Percentiles rank a stretch among this genome's conserved stretches.
Conservation (phyloP, 164 flowering plant genomes). For the Macadamia integrifolia region DNA sequence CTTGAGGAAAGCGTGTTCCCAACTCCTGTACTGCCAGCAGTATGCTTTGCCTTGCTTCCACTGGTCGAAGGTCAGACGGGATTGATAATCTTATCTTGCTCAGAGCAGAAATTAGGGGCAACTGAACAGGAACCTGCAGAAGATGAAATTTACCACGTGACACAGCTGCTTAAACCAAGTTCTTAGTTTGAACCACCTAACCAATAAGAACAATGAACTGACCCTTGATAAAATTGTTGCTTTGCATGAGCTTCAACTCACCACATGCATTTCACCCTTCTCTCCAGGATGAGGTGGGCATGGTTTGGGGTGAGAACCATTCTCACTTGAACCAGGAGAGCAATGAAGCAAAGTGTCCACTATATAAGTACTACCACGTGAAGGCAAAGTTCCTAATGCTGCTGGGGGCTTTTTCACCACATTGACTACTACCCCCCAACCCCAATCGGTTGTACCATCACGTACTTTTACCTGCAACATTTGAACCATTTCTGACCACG, state of each 20-base stretch:
- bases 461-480: constrained; percentile 68
- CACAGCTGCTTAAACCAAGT: constrained; percentile 1
- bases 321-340: constrained; percentile 68
- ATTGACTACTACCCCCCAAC: constrained; percentile 98
- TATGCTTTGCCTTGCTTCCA: constrained; percentile 82
- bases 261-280: constrained; percentile 99
- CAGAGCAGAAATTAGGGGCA: constrained; percentile 73
- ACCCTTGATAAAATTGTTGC: constrained; percentile 27
- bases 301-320: constrained; percentile 85
- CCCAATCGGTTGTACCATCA: constrained; percentile 98
- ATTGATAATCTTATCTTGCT: constrained; percentile 75
- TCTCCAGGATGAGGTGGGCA: constrained; percentile 91
- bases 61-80: constrained; percentile 87
- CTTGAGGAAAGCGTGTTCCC: constrained; percentile 69
- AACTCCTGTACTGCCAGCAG: constrained; percentile 79
- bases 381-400: constrained; percentile 42
- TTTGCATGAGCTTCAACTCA: constrained; percentile 43
- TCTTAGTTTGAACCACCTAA: constrained; percentile 11
- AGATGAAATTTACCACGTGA: constrained; percentile 9
- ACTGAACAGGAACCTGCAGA: constrained; percentile 86
- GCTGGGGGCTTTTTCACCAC: constrained; percentile 69
- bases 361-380: constrained; percentile 70
- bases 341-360: constrained; percentile 95
- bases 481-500: not conserved
- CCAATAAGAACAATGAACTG: constrained; percentile 20